Evolutionary conservation across 208 protist species (phyloP), one percentile per base, ranked within the genome.

Genomic region (Angomonas deanei): DNA sequence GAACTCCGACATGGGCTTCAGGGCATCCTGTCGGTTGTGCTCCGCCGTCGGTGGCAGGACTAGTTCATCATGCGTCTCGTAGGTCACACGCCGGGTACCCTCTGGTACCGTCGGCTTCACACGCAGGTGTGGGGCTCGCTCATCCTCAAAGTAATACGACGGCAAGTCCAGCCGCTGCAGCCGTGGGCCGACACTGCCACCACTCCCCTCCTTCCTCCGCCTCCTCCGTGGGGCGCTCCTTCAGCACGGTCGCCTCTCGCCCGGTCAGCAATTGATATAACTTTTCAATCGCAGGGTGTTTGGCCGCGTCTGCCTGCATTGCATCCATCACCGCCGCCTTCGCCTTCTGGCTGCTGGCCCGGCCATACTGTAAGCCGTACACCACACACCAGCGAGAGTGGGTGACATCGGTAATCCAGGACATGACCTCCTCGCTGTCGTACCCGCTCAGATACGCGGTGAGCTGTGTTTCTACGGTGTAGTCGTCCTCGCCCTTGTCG

Each of bases 21-120:
- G 65, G 23, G 70, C 34, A 23, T 70, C 58, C 31, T 72, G 62
- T 19, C 71, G 76, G 57, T 82, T 76, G 70, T 76, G 84, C 39
- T 66, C 66, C 28, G 59, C 59, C n/a, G 68, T 80, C n/a, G 85
- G 84, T 5, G 90, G 90, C 13, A 96, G 71, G 5, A 83, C 65
- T 6, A 96, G 64, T 72, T 96, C 90, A 55, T 93, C 84, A 62
- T 93, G 86, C 1, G 90, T 93, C 48, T 92, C 84, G 78, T 88
- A 96, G 31, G 72, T 76, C 26, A 73, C 68, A 19, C 80, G 73
- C 39, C 80, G 72, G 30, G 85, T 96, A 8, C 83, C 86, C 5
- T 72, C 72, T 1, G 90, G 86, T 0, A 96, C 86, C 47, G 73
- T 76, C 32, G 83, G 77, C 19, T 78, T 80, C 31, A 81, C 72